These are phyloP conservation scores for Heterobasidion occidentale DNA, from an alignment of 1,284 basidiomycete genomes.

Conservation along the genomic window DNA sequence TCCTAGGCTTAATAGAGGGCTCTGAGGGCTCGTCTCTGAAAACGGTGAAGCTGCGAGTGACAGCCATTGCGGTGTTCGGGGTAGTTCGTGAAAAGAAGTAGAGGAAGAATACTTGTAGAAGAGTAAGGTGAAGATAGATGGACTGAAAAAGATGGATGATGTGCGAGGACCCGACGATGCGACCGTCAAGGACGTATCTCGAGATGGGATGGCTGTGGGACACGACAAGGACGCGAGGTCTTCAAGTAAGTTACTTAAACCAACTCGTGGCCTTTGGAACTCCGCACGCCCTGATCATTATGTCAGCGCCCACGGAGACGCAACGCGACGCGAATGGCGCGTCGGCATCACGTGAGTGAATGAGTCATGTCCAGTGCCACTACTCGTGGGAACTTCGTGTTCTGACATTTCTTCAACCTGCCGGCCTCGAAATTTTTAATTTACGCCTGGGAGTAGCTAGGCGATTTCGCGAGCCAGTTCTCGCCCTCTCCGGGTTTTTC, in stretches of 20 bases:
- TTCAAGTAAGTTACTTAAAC: constrained; percentile 6
- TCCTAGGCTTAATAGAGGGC: constrained; percentile 11
- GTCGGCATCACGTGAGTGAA: constrained; percentile 7
- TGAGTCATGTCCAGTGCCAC: background rate
- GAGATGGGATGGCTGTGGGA: background rate
- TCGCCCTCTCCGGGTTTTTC: too few relatives aligned
- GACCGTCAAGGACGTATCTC: background rate
- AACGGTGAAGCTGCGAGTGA: constrained; percentile 49
- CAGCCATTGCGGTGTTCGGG: constrained; percentile 31
- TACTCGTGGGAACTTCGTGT: background rate
- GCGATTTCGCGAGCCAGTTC: too few relatives aligned
- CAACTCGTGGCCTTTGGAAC: constrained; percentile 9
- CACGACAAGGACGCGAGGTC: background rate
- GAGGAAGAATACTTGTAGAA: background rate
- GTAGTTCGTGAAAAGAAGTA: constrained; percentile 9
- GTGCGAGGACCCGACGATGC: too few relatives aligned
- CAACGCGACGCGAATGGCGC: constrained; percentile 11
- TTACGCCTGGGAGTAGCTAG: too few relatives aligned
- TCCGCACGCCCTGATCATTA: constrained; percentile 8
- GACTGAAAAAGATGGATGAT: background rate
- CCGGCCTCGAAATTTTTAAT: too few relatives aligned
- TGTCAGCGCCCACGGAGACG: background rate
- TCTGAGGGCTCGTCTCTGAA: constrained; percentile 43
- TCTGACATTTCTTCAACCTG: background rate
- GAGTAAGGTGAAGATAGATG: background rate